A percentile compares a stretch with the other conserved stretches of the same genome.
Evolutionary conservation across 2,329 filamentous ascomycete species (phyloP).

Genomic region (Fusarium sp.): DNA sequence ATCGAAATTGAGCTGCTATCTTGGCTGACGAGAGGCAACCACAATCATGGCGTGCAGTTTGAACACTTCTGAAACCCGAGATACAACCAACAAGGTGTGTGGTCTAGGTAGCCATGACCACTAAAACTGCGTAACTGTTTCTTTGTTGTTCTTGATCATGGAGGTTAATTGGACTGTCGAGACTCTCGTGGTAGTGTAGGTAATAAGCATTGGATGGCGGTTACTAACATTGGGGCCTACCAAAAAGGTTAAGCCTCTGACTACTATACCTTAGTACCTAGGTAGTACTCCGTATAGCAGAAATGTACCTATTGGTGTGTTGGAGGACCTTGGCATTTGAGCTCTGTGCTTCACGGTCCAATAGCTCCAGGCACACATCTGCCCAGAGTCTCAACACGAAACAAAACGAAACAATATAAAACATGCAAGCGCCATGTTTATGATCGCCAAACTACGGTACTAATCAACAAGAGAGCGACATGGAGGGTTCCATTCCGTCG

Average conservation of each 20-base stretch:
- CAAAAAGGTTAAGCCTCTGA: slow-evolving; percentile 3
- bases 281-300: background rate
- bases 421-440: slow-evolving; percentile 2
- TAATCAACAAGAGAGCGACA: background rate
- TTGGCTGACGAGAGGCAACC: slow-evolving; percentile 10
- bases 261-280: no score
- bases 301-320: slow-evolving; percentile 20
- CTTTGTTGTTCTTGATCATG: background rate
- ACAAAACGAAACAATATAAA: slow-evolving; percentile 30
- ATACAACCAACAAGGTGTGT: background rate
- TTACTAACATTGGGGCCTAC: background rate
- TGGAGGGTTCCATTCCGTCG: background rate
- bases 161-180: background rate
- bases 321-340: slow-evolving; percentile 34
- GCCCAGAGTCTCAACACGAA: slow-evolving; percentile 21
- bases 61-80: slow-evolving; percentile 11
- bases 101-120: background rate
- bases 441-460: background rate
- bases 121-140: background rate
- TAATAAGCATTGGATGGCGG: background rate
- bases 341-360: slow-evolving; percentile 13
- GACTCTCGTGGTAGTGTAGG: background rate
- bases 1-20: background rate
- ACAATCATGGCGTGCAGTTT: background rate
- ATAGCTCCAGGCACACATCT: slow-evolving; percentile 2